Evolutionary conservation across 352 stramenopile species (phyloP), one percentile per base, ranked within the genome.

Genomic region (Nothophytophthora sp.): DNA sequence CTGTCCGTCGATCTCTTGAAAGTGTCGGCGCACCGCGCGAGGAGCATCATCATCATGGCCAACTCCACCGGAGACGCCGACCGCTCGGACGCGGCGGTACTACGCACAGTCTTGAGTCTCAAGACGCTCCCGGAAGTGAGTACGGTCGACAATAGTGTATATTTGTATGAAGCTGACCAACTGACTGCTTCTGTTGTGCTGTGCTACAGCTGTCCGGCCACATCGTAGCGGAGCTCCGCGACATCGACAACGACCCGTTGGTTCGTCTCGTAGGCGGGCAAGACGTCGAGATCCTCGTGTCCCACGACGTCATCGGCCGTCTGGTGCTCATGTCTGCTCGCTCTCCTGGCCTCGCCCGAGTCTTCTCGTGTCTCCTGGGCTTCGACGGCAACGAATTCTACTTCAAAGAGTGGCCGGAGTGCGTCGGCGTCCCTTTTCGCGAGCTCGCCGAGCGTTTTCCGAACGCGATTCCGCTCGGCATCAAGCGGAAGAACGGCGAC

Each of bases 341-440:
- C 15, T 91, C 82, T 39, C 82, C 86, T 29, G 87, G 86, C 20
- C 70, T 97, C 15, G 83, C 88, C 2, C 61, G 72, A 32, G 73
- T 91, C 2, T 91, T 83, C 45, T 73, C 76, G 2, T 63, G 62
- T 24, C 44, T 91, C n/a, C 72, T 97, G 6, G 88, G 86, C 1
- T 95, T 97, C 47, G 84, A 94, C 39, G 86, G 86, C 25, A 88
- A 86, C 45, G 88, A 97, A 37, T 96, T 96, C 34, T 97, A 97
- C 65, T 83, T 95, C 42, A 88, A 92, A 47, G 75, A 76, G 20
- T 96, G 85, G 82, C 84, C 88, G 0, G 81, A 91, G 36, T 92
- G 90, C 30, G 55, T 70, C 15, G 86, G 82, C 11, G 56, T 86
- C 16, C 58, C 63, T 5, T 97, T 96, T 58, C 43, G 65, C 20